These are phyloP conservation scores for Stylosanthes scabra DNA, from an alignment of 331 rosid species.

Conservation along the genomic window DNA sequence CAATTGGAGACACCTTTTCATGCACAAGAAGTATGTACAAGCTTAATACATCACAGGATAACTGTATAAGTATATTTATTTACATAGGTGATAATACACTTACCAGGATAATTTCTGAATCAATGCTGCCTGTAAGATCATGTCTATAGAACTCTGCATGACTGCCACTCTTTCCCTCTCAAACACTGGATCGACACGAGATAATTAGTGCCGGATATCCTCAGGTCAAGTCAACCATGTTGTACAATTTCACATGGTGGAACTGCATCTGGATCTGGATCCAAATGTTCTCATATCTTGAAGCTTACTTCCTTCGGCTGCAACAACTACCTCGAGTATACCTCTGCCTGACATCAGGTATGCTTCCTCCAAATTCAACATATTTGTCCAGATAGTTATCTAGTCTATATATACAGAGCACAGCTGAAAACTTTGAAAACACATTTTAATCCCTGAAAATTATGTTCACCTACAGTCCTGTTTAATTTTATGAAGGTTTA, in stretches of 20 bases:
- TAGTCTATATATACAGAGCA: not conserved
- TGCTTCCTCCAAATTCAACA: slow-evolving; percentile 24
- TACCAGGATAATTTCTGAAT: slow-evolving; percentile 16
- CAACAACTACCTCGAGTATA: not conserved
- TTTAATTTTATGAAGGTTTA: slow-evolving; percentile 25
- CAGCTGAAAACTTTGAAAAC: slow-evolving; percentile 22
- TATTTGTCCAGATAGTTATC: slow-evolving; percentile 20
- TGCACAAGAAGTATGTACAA: not conserved
- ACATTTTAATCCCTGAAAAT: slow-evolving; percentile 4
- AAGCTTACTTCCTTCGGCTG: not conserved
- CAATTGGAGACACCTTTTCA: slow-evolving; percentile 9
- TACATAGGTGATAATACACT: not conserved
- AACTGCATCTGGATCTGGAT: not conserved
- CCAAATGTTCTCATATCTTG: not conserved
- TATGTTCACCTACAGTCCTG: slow-evolving; percentile 23
- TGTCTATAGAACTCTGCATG: not conserved
- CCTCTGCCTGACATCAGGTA: not conserved
- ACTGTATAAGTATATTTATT: slow-evolving; percentile 7
- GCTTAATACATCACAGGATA: not conserved
- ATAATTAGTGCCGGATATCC: slow-evolving; percentile 6
- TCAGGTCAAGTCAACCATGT: not conserved
- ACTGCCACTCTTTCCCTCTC: slow-evolving; percentile 3
- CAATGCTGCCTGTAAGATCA: slow-evolving; percentile 11
- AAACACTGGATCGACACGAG: not conserved
- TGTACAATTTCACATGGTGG: not conserved